Conservation (phyloP, 805 yeast species). For the Saccharomycopsis guyanensis region DNA sequence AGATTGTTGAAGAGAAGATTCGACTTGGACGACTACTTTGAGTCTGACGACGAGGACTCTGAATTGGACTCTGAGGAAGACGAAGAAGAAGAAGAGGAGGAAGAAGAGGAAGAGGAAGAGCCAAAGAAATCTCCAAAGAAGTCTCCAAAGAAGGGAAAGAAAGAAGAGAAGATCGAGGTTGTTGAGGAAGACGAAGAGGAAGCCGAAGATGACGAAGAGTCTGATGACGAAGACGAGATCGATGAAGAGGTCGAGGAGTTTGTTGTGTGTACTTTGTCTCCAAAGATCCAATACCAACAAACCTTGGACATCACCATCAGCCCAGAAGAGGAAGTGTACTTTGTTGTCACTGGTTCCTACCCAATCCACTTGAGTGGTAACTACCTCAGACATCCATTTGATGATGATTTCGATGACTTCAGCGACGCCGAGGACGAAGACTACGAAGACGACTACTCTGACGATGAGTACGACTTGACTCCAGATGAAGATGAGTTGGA, state of each 20-base stretch:
- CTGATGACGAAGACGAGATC: slow-evolving; percentile 49
- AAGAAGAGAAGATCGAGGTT: slow-evolving; percentile 34
- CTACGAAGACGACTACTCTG: slow-evolving; percentile 32
- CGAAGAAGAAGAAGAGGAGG: slow-evolving; percentile 28
- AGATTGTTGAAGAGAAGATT: slow-evolving; percentile 68
- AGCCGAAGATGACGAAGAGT: slow-evolving; percentile 42
- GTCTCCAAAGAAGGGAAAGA: slow-evolving; percentile 20
- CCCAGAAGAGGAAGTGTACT: slow-evolving; percentile 90
- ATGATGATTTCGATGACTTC: slow-evolving; percentile 50
- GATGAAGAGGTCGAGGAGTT: slow-evolving; percentile 78
- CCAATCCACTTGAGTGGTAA: slow-evolving; percentile 90
- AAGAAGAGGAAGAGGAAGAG: slow-evolving; percentile 27
- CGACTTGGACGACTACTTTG: slow-evolving; percentile 41
- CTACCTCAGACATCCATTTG: slow-evolving; percentile 93
- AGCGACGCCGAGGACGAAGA: slow-evolving; percentile 45
- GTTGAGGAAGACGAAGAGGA: slow-evolving; percentile 47
- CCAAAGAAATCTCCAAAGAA: slow-evolving; percentile 9
- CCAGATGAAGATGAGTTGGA: slow-evolving; percentile 72
- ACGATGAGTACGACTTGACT: slow-evolving; percentile 57
- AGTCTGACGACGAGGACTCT: slow-evolving; percentile 38
- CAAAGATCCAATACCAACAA: slow-evolving; percentile 81
- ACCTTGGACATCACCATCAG: slow-evolving; percentile 80
- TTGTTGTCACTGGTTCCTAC: slow-evolving; percentile 94
- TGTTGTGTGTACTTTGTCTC: slow-evolving; percentile 84
- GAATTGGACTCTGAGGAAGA: slow-evolving; percentile 23